A percentile compares a stretch with the other conserved stretches of the same genome.
phyloP scores from a whole-genome alignment of 345 rosid species.

The Syzygium oleosum region DNA sequence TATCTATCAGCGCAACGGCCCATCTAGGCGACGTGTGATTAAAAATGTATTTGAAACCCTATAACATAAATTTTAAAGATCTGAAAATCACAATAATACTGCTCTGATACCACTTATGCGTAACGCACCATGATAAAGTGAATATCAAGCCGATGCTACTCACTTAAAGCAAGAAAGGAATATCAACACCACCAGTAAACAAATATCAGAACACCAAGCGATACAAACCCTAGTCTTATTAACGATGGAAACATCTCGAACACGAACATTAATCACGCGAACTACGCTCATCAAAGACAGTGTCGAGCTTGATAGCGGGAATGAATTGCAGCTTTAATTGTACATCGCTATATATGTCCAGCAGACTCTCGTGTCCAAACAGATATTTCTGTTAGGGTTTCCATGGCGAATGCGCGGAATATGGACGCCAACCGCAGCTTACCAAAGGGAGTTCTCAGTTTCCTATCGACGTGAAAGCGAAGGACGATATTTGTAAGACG shows the following conservation, averaged over 20 bases:
- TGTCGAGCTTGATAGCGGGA: neutral
- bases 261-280: neutral
- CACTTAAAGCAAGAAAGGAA: neutral
- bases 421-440: neutral
- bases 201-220: neutral
- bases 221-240: neutral
- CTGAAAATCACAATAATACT: neutral
- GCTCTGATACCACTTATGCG: neutral
- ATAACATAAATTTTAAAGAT: neutral
- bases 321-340: neutral
- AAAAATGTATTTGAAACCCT: rapidly evolving
- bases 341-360: neutral
- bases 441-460: neutral
- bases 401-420: neutral
- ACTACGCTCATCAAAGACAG: neutral
- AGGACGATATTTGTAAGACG: neutral
- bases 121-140: neutral
- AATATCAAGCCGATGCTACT: neutral
- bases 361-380: neutral
- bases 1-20: rapidly evolving
- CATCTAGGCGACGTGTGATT: neutral
- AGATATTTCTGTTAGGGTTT: neutral
- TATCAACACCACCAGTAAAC: no score
- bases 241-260: neutral
- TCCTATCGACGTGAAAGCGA: neutral